Base-by-base conservation (phyloP, 1,139 yeast species). In the Taphrina wiesneri region DNA sequence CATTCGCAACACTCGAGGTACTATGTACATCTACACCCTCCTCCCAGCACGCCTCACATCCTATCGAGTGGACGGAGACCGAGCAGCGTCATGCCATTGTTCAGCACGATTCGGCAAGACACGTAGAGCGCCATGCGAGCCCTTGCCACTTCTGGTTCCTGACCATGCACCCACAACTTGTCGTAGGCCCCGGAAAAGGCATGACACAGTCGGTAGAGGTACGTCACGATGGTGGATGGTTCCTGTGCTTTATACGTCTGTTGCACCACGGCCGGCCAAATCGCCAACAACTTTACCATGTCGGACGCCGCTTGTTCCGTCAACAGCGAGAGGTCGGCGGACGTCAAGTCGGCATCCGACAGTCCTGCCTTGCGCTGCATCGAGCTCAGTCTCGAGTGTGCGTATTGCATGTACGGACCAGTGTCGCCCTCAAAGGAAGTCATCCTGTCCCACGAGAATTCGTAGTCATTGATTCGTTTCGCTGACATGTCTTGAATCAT, bases 401-500 rank as follows among this genome's bases (percentile, higher is more conserved):
- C 99, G 75, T 93, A 93, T 80, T 93, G 99, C 77, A 93, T 84
- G 80, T 95, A 93, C 69, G 99, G 99, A 76, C 99, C 99, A 69
- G 99, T 93, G 78, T 93, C 99, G 79, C 99, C 99, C 82, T 93
- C 99, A 72, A 95, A 92, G 5, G 97, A 90, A 62, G 90, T 83
- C 98, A 93, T 93, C 82, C 99, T 89, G 74, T 89, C 92, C 99
- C 99, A 93, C 79, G 91, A 90, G 80, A 95, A 95, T 73, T 87
- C 91, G 80, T 95, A 95, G 80, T 93, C 92, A 82, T 93, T 91
- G 78, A 92, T 85, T 79, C 99, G 88, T 82, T 95, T 95, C 70
- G 97, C 88, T 80, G 90, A 96, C 97, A 93, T 91, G 78, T 95
- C 99, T 81, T 95, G 99, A 75, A 95, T 89, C 97, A 95, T 92